Conservation (phyloP, 805 yeast genomes). For the Candida berthetii region DNA sequence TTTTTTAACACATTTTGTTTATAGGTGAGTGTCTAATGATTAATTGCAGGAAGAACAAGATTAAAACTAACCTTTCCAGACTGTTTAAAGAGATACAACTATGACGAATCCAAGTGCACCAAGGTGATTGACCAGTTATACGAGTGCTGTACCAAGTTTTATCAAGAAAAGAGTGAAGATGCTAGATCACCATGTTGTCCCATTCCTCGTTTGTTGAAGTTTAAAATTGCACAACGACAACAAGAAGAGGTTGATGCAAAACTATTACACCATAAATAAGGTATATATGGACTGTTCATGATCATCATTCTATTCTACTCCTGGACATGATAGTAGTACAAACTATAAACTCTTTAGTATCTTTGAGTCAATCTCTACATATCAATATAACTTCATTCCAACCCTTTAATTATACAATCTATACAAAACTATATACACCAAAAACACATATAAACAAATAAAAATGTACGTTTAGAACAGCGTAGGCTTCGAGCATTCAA, state of each 20-base stretch:
- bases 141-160: constrained; percentile 66
- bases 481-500: constrained; percentile 42
- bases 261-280: constrained; percentile 19
- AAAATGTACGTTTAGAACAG: constrained; percentile 70
- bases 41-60: too few relatives aligned
- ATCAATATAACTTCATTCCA: too few relatives aligned
- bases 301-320: too few relatives aligned
- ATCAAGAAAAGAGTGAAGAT: constrained; percentile 50
- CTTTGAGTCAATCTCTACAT: too few relatives aligned
- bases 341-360: too few relatives aligned
- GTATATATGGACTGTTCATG: neutral
- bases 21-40: too few relatives aligned
- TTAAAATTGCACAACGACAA: constrained; percentile 61
- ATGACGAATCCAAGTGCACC: constrained; percentile 72
- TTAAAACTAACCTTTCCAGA: constrained; percentile 36
- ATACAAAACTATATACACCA: constrained; percentile 1
- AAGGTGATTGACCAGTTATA: constrained; percentile 63
- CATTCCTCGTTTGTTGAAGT: constrained; percentile 48
- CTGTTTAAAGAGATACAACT: constrained; percentile 57
- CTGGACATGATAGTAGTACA: too few relatives aligned
- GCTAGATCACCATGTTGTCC: constrained; percentile 78
- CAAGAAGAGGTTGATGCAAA: constrained; percentile 55
- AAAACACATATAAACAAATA: constrained; percentile 2
- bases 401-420: too few relatives aligned
- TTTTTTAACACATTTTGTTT: too few relatives aligned